Base-by-base conservation (phyloP, 139 green algal genomes). In the Micractinium sp. region DNA sequence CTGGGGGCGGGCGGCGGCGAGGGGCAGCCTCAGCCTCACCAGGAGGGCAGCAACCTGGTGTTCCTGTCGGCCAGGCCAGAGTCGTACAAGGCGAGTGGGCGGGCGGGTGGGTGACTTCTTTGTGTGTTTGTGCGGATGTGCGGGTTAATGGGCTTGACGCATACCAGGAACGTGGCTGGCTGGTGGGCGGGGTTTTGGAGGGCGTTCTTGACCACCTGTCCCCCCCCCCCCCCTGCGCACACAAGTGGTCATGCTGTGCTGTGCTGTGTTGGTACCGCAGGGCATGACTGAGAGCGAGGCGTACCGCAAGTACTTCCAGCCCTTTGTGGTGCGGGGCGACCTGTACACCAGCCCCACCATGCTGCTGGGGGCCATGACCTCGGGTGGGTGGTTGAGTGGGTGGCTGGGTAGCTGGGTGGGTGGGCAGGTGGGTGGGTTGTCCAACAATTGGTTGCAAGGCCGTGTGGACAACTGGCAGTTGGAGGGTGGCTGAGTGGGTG, bases 21-120 rank as follows among this genome's bases (percentile, higher is more conserved):
- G 36, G 4, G 20, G 63, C 66, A 69, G 67, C n/a, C 67, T 16
- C 35, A 82, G 61, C 61, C 35, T 38, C 91, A 94, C 74, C 92
- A 94, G 85, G 76, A 89, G 78, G 93, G 93, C 16, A 87, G 81
- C 41, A 92, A 96, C 89, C 89, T 96, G 36, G 88, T 94, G 19
- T 94, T 96, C 78, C 88, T 96, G 31, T 95, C 93, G 22, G 94
- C 94, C 0, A 89, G 94, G 29, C 94, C 94, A 22, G 90, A 95
- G 89, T 92, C 90, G 22, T 93, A 93, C 86, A 93, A 94, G 77
- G 92, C 85, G 66, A 15, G 60, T 79, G 82, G 38, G 66, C 19
- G 33, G 81, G 31, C 56, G 15, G 81, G 47, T 75, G 33, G 60
- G 47, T 47, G 27, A 19, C n/a, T n/a, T n/a, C n/a, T n/a, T n/a